Base-by-base conservation (phyloP, 805 yeast species). In the Barnettozyma californica region DNA sequence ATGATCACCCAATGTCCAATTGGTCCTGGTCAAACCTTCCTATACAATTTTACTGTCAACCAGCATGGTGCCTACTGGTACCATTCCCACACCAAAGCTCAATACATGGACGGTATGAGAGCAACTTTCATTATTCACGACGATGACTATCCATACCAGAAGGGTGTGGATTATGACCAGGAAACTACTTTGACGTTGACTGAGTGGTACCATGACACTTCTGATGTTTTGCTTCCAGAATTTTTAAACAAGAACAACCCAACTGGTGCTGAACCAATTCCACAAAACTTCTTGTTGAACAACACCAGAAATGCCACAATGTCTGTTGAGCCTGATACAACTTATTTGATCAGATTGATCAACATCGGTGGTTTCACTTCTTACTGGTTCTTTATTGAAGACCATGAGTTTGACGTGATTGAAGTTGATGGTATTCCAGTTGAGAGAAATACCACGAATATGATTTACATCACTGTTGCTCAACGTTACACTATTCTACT, bases 201-300 rank as follows among this genome's bases (percentile, higher is more conserved):
- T 43, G 99, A 94, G 61, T 91, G 97, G 95, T 94, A 94, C 71
- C 96, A 89, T 65, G 75, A 61, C 10, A 47, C 60, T 5, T 74
- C 83, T 29, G 70, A 71, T 23, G 78, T 67, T 35, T 71, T 85
- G 56, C 69, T 65, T 19, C 70, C 75, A 16, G 50, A 58, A 34
- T 91, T 94, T 71, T 63, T 90, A 73, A 78, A 70, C 55, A 65
- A 83, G 53, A 82, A 75, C 72, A 94, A 94, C 68, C 99, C 99
- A 50, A 88, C 97, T 9, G 99, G 99, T 62, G 97, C 98, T 40
- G 99, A 94, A 71, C 99, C 99, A 45, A 83, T 94, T 57, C 99
- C 99, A 9, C 85, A 87, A 56, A 70, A 73, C 64, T 68, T 86
- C 57, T 75, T 94, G 59, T 73, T 90, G 66, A 92, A 92, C 70